Base-by-base conservation (phyloP, 1,284 basidiomycete genomes). In the Marasmius fiardii region DNA sequence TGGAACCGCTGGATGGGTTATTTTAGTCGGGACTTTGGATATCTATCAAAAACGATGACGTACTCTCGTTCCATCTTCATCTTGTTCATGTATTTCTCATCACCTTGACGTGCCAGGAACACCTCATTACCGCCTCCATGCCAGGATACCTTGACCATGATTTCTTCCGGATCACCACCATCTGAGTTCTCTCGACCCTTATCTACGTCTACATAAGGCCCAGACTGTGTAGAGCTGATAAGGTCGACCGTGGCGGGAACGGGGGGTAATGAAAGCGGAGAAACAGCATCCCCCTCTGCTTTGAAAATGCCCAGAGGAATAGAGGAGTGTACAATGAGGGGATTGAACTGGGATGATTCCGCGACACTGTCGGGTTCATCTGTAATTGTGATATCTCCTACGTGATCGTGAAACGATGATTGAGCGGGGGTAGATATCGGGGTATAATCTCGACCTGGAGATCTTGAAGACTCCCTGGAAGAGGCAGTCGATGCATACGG, bases 1-100 rank as follows among this genome's bases (percentile, higher is more conserved):
- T 71, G 28, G 66, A 65, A 28, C 72, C 68, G 14, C 33, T 4
- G 43, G 20, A 20, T 16, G 24, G 16, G n/a, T 33, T 24, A 45
- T 26, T 23, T 23, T 5, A 20, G 39, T 23, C n/a, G n/a, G n/a
- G n/a, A n/a, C n/a, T 23, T 2, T 7, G 35, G n/a, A 24, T 12
- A 18, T 24, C 31, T 20, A 28, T 20, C 12, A 26, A 58, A 39
- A 47, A 54, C 18, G 47, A 20, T 39, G 24, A 75, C 85, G 60
- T 62, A 87, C 85, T 85, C 82, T 63, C 74, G 71, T 57, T 80
- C 75, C 88, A 90, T 87, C 26, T 67, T 67, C 55, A 78, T 77
- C n/a, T 83, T 72, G 20, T 83, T 83, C 60, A 83, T 84, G 84
- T 85, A 88, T 59, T 86, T 81, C 56, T 85, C 77, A 62, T 90